Base-by-base conservation (phyloP, 257 asterid species). In the Rubia yunnanensis region DNA sequence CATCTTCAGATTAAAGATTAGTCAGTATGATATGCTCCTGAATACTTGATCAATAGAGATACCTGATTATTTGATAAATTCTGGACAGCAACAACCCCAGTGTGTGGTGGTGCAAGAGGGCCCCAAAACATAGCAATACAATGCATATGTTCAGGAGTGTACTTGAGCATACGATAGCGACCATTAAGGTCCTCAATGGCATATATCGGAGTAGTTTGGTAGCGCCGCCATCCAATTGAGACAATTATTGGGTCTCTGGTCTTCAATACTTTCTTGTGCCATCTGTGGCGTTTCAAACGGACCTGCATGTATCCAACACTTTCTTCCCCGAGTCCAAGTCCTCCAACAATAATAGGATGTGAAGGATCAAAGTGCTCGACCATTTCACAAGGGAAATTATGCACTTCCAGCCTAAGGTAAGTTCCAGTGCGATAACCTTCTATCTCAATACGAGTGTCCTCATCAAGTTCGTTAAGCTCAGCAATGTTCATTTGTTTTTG, bases 111-210 rank as follows among this genome's bases (percentile, higher is more conserved):
- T 59, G 96, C 99, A 68, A 92, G 97, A 70, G 97, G 96, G 35
- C 99, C 99, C 96, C 97, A 92, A 76, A 92, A 87, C 96, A 88
- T 83, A 72, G 99, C 99, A 81, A 92, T 82, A 77, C 99, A 92
- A 76, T 92, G 99, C 99, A 92, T 92, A 73, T 92, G 99, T 69
- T 92, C 99, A 48, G 99, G 97, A 30, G 99, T 92, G 86, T 94
- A 87, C 76, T 94, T 94, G 58, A 89, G 95, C 99, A 94, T 94
- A 59, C 99, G 94, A 73, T 80, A 86, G 39, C 97, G 96, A 56
- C 96, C 95, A 78, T 92, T 92, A 18, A 59, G 82, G 70, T 92
- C 99, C 85, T 92, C 99, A 72, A 86, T 89, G 69, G 95, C 92
- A 82, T 87, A 92, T 70, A 89, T 61, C 15, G 97, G 99, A 36